phyloP scores from a whole-genome alignment of 306 rosid species.

The Canavalia gladiata region DNA sequence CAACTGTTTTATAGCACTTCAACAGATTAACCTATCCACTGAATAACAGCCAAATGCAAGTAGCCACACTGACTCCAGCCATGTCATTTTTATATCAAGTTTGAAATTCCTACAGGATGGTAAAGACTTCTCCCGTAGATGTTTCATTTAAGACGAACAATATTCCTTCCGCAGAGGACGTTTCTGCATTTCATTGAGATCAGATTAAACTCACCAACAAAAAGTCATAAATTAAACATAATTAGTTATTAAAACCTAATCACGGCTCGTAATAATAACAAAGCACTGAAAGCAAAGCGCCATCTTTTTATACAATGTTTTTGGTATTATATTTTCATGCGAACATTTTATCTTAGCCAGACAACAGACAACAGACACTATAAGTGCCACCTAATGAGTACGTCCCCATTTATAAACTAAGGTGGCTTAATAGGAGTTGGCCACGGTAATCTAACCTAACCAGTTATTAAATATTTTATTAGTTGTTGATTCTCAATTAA shows the following conservation, averaged over 20 bases:
- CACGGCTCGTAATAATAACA: not conserved
- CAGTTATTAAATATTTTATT: conserved; percentile 22
- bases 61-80: conserved; percentile 42
- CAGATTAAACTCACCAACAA: conserved; percentile 7
- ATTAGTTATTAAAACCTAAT: conserved; percentile 9
- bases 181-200: conserved; percentile 65
- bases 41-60: not conserved
- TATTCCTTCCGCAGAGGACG: conserved; percentile 67
- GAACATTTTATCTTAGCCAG: conserved; percentile 4
- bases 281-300: conserved; percentile 1
- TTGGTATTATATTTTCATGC: not conserved
- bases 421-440: conserved; percentile 32
- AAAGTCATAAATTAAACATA: not conserved
- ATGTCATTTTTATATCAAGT: conserved; percentile 25
- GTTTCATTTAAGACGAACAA: conserved; percentile 65
- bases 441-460: conserved; percentile 33
- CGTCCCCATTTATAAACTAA: not conserved
- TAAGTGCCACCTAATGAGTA: conserved; percentile 27
- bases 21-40: conserved; percentile 19
- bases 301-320: not conserved
- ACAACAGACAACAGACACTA: conserved; percentile 28
- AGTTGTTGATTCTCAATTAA: conserved; percentile 27
- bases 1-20: conserved; percentile 36
- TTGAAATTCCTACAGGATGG: conserved; percentile 28
- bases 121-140: conserved; percentile 19